phyloP scores from a whole-genome alignment of 257 asterid species.

The Solanum rostratum region DNA sequence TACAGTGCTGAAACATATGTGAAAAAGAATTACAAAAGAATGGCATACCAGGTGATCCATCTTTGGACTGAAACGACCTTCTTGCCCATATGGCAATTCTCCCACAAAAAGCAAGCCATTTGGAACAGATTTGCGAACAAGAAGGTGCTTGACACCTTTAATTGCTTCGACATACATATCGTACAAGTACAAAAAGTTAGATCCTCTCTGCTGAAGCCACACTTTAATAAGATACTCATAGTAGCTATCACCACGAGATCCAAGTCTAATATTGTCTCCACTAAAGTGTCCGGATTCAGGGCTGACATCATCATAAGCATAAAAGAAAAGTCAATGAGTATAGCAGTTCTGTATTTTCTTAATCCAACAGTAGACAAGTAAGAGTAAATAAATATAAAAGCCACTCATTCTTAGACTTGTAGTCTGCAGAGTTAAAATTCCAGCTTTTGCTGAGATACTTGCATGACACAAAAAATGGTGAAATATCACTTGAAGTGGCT shows the following conservation, averaged over 20 bases:
- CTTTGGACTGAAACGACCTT: constrained; percentile 76
- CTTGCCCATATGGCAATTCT: constrained; percentile 75
- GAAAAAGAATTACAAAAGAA: constrained; percentile 3
- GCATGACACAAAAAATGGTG: not conserved
- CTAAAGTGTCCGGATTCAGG: constrained; percentile 78
- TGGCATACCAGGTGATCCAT: constrained; percentile 95
- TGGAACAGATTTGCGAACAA: constrained; percentile 71
- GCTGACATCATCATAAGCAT: constrained; percentile 39
- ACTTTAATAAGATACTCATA: constrained; percentile 89
- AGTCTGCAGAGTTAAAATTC: not conserved
- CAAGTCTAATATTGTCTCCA: constrained; percentile 90
- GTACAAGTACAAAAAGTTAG: constrained; percentile 59
- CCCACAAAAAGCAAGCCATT: constrained; percentile 84
- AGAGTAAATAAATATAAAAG: not conserved
- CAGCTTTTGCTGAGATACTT: not conserved
- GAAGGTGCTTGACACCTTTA: constrained; percentile 82
- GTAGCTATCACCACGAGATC: constrained; percentile 98
- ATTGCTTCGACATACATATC: constrained; percentile 79
- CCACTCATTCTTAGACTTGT: not conserved
- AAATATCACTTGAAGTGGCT: not conserved
- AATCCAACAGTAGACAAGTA: not conserved
- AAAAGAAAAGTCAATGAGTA: not conserved
- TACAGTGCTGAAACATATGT: not conserved
- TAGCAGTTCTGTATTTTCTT: not conserved
- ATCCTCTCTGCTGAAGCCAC: constrained; percentile 77